These are phyloP conservation scores for Diaporthe velutina DNA, from an alignment of 2,329 filamentous ascomycete genomes.

Conservation along the genomic window DNA sequence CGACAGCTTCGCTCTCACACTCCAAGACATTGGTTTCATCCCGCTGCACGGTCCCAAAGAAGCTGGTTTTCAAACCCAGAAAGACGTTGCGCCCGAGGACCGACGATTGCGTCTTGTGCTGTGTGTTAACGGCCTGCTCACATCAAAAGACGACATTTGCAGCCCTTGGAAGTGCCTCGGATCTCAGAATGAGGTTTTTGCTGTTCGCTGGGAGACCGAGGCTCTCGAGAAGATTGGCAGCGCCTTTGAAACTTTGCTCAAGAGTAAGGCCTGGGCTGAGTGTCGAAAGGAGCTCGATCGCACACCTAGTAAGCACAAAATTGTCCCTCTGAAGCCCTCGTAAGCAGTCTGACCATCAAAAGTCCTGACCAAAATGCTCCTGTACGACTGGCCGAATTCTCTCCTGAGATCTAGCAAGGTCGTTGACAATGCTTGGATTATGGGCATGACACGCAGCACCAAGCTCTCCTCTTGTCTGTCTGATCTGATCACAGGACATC, in stretches of 20 bases:
- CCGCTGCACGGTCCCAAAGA: constrained; percentile 70
- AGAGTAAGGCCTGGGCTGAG: constrained; percentile 82
- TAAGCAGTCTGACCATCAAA: neutral
- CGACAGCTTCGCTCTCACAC: constrained; percentile 87
- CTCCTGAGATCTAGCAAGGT: constrained; percentile 79
- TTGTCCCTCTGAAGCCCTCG: no score
- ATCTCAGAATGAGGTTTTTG: constrained; percentile 81
- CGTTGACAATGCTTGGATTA: constrained; percentile 85
- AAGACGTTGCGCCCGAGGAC: constrained; percentile 66
- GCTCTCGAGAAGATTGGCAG: constrained; percentile 82
- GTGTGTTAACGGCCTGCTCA: constrained; percentile 85
- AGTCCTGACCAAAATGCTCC: constrained; percentile 58
- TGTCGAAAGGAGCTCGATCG: constrained; percentile 67
- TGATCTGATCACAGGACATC: constrained; percentile 84
- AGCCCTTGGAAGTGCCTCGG: constrained; percentile 85
- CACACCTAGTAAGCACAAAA: constrained; percentile 58
- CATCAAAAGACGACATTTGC: constrained; percentile 77
- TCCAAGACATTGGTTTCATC: constrained; percentile 90
- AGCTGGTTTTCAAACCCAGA: constrained; percentile 61
- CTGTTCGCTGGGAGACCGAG: constrained; percentile 85
- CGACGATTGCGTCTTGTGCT: constrained; percentile 85
- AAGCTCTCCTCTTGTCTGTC: constrained; percentile 80
- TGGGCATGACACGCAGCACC: constrained; percentile 81
- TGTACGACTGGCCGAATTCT: constrained; percentile 72
- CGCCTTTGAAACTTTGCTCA: constrained; percentile 82